phyloP scores from a whole-genome alignment of 257 asterid genomes.

The Penstemon barbatus region DNA sequence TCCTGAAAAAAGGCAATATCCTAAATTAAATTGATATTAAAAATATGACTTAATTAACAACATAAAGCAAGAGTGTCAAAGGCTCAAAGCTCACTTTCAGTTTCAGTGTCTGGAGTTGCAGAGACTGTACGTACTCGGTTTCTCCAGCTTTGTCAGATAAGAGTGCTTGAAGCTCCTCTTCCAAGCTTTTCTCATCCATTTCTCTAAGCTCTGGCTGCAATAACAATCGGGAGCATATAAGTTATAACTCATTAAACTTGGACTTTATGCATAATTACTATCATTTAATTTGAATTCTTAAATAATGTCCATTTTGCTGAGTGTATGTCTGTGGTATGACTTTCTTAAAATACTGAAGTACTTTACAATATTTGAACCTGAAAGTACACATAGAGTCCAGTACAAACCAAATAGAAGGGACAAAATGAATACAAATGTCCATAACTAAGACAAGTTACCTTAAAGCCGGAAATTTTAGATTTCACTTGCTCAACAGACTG shows the following conservation, averaged over 20 bases:
- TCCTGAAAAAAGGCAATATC: constrained; percentile 42
- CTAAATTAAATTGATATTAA: constrained; percentile 16
- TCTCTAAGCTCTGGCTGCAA: constrained; percentile 65
- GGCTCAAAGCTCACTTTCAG: constrained; percentile 65
- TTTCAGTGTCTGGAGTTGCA: constrained; percentile 66
- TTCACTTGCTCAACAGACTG: constrained; percentile 55
- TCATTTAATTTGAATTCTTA: neutral
- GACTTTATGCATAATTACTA: constrained; percentile 2
- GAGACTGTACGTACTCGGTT: constrained; percentile 67
- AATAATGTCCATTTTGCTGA: too few species aligned
- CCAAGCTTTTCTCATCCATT: constrained; percentile 57
- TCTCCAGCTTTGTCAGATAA: constrained; percentile 72
- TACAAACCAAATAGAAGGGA: constrained; percentile 10
- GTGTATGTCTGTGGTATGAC: constrained; percentile 9
- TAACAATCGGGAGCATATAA: constrained; percentile 14
- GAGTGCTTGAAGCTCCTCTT: constrained; percentile 72
- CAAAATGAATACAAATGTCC: constrained; percentile 9
- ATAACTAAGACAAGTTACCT: constrained; percentile 44
- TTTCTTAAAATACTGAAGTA: constrained; percentile 14
- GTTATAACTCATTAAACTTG: constrained; percentile 1
- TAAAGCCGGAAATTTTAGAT: constrained; percentile 47
- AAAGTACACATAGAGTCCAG: constrained; percentile 20
- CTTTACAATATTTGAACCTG: constrained; percentile 4
- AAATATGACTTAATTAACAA: constrained; percentile 12
- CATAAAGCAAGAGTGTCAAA: constrained; percentile 14